Conservation (phyloP, 1,139 yeast species). For the Suhomyces taliae region DNA sequence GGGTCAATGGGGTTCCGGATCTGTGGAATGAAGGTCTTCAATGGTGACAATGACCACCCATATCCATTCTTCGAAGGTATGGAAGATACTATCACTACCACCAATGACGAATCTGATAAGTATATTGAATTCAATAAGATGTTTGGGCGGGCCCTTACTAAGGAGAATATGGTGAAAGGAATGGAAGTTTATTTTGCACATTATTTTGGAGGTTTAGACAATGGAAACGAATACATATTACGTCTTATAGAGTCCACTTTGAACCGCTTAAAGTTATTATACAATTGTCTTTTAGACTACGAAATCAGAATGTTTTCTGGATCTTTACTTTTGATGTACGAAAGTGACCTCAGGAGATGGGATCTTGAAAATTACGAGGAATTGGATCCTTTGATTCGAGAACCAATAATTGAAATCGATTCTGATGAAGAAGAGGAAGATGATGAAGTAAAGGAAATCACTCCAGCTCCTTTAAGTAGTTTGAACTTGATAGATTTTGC, state of each 20-base stretch:
- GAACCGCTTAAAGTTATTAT: constrained; percentile 61
- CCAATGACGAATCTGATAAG: constrained; percentile 23
- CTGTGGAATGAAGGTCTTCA: constrained; percentile 80
- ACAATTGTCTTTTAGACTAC: constrained; percentile 58
- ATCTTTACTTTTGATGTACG: constrained; percentile 73
- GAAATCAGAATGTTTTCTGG: constrained; percentile 73
- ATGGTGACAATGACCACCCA: constrained; percentile 11
- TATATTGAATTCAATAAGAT: constrained; percentile 60
- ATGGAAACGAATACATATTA: constrained; percentile 13
- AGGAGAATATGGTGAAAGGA: constrained; percentile 46
- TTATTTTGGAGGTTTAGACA: constrained; percentile 8
- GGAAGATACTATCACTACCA: constrained; percentile 12
- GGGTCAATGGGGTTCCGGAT: constrained; percentile 73
- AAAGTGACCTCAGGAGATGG: constrained; percentile 61
- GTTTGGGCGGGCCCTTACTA: constrained; percentile 64
- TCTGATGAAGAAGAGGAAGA: constrained; percentile 35
- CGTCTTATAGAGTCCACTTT: constrained; percentile 42
- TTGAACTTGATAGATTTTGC: constrained; percentile 86
- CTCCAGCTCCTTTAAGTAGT: constrained; percentile 44
- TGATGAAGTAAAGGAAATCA: constrained; percentile 11
- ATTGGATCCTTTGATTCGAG: constrained; percentile 40
- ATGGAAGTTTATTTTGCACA: constrained; percentile 52
- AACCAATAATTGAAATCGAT: constrained; percentile 20
- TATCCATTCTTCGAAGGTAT: constrained; percentile 13
- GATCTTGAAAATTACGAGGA: constrained; percentile 28